Base-by-base conservation (phyloP, 495 filamentous ascomycete species). In the Trichoderma erinaceum region DNA sequence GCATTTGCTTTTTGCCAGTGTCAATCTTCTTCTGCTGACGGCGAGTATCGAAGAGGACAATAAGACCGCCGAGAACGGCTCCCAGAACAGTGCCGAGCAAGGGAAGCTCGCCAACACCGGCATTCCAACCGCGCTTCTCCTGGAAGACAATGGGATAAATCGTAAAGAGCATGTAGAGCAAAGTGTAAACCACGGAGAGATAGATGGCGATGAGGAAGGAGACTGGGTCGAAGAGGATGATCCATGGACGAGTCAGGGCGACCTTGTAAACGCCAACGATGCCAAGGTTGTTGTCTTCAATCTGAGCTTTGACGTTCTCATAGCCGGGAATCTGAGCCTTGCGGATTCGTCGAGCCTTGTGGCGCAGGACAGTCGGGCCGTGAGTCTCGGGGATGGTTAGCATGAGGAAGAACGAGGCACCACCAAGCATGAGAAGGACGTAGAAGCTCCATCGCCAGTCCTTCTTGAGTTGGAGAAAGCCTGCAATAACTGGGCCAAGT, bases 341-440 rank as follows among this genome's bases (percentile, higher is more conserved):
- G 3, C 81, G 77, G 74, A 71, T 82, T 78, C 64, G 78, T 23
- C 69, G 77, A 13, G 90, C 91, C 69, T 90, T 89, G 52, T 80
- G 74, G 66, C 87, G 82, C 50, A 92, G 78, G 29, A 92, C 78
- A 35, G 85, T 81, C 27, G 77, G 72, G 12, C 66, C 86, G 70
- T 92, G 93, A 0, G 91, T 93, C 75, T 92, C 90, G 10, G 90
- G 90, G 12, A 82, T 78, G 23, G 80, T 82, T 58, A 82, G 73
- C 74, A 84, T 78, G 10, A 83, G 67, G 8, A 81, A n/a, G 10
- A 72, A 72, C 0, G 77, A 74, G 66, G 46, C 70, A 61, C 71
- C 79, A 8, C 72, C 78, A 5, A 84, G 72, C 79, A 78, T 83
- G 66, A 83, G 74, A 5, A 81, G 71, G 58, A 82, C 80, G 67